These are phyloP conservation scores for Ganoderma multipileum DNA, from an alignment of 1,284 basidiomycete species.

Conservation along the genomic window DNA sequence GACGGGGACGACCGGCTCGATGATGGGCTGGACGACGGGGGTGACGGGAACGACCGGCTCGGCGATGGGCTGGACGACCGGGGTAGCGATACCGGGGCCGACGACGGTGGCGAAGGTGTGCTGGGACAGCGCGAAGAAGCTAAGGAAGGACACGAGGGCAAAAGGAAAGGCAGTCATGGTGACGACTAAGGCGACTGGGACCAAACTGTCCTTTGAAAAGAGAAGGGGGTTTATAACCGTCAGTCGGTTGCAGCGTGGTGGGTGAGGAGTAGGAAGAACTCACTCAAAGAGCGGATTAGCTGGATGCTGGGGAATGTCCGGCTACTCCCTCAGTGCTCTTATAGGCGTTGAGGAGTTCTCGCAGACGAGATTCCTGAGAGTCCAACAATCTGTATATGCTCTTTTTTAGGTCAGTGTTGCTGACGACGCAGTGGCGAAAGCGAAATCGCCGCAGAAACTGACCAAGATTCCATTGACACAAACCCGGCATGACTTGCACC, in stretches of 20 bases:
- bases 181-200: constrained; percentile 4
- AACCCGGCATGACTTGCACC: background rate
- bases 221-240: background rate
- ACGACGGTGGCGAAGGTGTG: constrained; percentile 1
- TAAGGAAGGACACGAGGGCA: constrained; percentile 1
- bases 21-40: background rate
- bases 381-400: background rate
- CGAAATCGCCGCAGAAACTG: background rate
- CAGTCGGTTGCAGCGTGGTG: background rate
- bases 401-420: background rate
- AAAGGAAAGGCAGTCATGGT: constrained; percentile 10
- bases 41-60: constrained; percentile 6
- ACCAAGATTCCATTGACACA: background rate
- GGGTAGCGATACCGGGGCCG: too few relatives aligned
- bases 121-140: constrained; percentile 2
- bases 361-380: background rate
- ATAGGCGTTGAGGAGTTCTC: background rate
- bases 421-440: too few relatives aligned
- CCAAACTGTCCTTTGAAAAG: constrained; percentile 2
- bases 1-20: background rate
- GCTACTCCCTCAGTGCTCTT: background rate
- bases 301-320: background rate
- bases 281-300: constrained; percentile 9
- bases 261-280: background rate
- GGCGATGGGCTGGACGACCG: constrained; percentile 4